Percentiles rank a stretch among this genome's conserved stretches.
phyloP scores from a whole-genome alignment of 352 stramenopile species.

The Phytophthora brassicae region DNA sequence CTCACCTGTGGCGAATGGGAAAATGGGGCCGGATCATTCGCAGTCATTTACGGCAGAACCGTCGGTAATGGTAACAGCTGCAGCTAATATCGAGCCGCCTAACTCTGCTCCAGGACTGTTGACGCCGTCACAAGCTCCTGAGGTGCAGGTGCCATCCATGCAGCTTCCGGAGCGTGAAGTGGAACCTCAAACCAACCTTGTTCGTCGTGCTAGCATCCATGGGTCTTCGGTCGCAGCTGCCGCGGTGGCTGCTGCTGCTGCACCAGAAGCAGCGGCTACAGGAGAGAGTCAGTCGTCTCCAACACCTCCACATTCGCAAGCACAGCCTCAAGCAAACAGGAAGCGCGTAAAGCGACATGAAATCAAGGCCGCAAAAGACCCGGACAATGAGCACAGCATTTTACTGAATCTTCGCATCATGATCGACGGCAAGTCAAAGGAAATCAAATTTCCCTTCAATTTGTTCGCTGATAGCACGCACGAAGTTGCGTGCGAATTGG shows the following conservation, averaged over 20 bases:
- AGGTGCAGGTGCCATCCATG: constrained; percentile 29
- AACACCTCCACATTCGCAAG: constrained; percentile 3
- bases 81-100: constrained; percentile 16
- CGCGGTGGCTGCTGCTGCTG: constrained; percentile 15
- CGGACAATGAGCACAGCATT: constrained; percentile 81
- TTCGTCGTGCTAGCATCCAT: constrained; percentile 41
- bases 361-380: constrained; percentile 81
- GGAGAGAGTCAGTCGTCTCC: constrained; percentile 13
- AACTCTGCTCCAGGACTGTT: constrained; percentile 39
- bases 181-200: constrained; percentile 21
- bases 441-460: constrained; percentile 97
- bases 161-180: constrained; percentile 37
- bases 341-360: constrained; percentile 81
- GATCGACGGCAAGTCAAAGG: constrained; percentile 92
- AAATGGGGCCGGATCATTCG: constrained; percentile 24
- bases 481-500: constrained; percentile 94
- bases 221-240: constrained; percentile 14
- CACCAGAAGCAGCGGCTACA: constrained; percentile 10
- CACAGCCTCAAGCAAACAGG: constrained; percentile 4
- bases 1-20: constrained; percentile 20
- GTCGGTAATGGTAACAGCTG: neutral
- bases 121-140: constrained; percentile 29
- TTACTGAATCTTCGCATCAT: constrained; percentile 90
- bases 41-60: constrained; percentile 32
- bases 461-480: constrained; percentile 93